Evolutionary conservation across 2,329 filamentous ascomycete genomes (phyloP), one percentile per base, ranked within the genome.

Genomic region (Coleophoma cylindrospora): DNA sequence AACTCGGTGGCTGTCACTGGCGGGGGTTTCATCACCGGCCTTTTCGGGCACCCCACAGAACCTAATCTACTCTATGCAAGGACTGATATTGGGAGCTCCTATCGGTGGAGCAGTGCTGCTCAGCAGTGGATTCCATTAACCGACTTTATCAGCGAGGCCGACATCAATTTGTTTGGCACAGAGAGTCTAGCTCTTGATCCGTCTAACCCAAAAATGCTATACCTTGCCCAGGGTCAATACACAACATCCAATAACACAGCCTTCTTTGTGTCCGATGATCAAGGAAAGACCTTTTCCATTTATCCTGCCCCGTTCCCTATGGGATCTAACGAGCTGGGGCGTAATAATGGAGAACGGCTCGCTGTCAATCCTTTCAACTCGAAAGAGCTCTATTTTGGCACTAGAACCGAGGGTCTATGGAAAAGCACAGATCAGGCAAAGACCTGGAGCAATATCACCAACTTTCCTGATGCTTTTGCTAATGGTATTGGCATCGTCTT

Each of bases 291-390:
- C 21, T 54, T 51, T 19, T 43, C 51, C n/a, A 36, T 54, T 27
- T 54, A 54, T 44, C 43, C 47, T 44, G 52, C 52, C 4, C 52
- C 52, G 11, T 54, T 54, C 22, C 52, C 49, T 8, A 54, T 54
- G 52, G 52, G 52, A n/a, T 46, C 46, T 7, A 54, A 54, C 19
- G 49, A 52, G 6, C 47, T 54, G 27, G 52, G 52, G 14, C 47
- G 52, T 14, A 54, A 54, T 33, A 54, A 54, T 17, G 52, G 52
- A 22, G 52, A 54, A 14, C 40, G 52, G 37, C 33, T 54, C 15
- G 52, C 52, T 7, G 52, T 54, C 19, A 54, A 54, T 22, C 52
- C 52, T 6, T 54, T 54, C 34, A 52, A 52, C 33, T 32, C 50
- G 11, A 49, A 54, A 14, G 52, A 54, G 47, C 40, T 54, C 7